Percentiles rank a stretch among this genome's conserved stretches.
Conservation (phyloP, 176 grass and related monocot species). For the Urochloa ruziziensis region DNA sequence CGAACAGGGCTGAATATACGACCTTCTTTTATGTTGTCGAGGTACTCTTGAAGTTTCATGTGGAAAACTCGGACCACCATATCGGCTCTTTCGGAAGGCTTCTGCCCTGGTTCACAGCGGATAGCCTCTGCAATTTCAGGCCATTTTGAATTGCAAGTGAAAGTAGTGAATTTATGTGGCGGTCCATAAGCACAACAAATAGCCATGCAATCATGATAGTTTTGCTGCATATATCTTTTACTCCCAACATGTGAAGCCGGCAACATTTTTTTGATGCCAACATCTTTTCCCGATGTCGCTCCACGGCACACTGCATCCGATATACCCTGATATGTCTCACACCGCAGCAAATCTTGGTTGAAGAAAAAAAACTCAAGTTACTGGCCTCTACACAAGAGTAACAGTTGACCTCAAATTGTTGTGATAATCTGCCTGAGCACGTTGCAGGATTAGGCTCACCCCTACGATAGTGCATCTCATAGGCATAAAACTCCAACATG, state of each 20-base stretch:
- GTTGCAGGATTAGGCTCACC: not conserved
- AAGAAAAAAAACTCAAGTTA: not conserved
- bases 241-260: not conserved
- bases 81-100: not conserved
- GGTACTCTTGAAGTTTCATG: not conserved
- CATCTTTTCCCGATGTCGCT: not conserved
- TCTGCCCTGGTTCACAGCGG: not conserved
- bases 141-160: slow-evolving; percentile 3
- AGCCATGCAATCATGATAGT: slow-evolving; percentile 13
- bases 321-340: not conserved
- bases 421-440: not conserved
- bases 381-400: not conserved
- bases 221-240: not conserved
- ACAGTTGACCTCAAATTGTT: not conserved
- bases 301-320: not conserved
- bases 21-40: not conserved
- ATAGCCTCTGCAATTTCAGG: not conserved
- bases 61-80: not conserved
- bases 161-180: not conserved
- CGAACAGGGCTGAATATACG: not conserved
- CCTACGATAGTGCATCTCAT: not conserved
- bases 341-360: not conserved
- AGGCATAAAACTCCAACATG: not conserved
- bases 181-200: not conserved
- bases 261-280: not conserved